These are phyloP conservation scores for Halophytophthora polymorphica DNA, from an alignment of 352 stramenopile species.

Conservation along the genomic window DNA sequence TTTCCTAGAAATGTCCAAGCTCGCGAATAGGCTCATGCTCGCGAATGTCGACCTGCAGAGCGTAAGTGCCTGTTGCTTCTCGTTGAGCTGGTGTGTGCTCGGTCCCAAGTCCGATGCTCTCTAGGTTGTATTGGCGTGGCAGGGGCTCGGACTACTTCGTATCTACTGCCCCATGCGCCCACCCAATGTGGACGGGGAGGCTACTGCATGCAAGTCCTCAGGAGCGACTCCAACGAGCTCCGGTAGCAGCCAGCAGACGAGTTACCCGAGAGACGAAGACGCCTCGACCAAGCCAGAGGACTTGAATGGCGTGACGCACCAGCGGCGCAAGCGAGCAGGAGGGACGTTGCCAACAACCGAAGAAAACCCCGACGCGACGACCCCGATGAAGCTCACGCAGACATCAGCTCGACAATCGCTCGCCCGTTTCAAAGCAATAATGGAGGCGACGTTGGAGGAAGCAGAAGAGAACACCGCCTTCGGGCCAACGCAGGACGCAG, in stretches of 20 bases:
- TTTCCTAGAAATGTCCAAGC: constrained; percentile 8
- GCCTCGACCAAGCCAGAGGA: too few species aligned
- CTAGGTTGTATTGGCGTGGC: constrained; percentile 26
- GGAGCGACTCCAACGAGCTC: too few species aligned
- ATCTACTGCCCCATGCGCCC: constrained; percentile 5
- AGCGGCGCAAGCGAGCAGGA: too few species aligned
- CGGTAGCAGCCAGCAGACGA: too few species aligned
- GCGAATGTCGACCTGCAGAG: constrained; percentile 17
- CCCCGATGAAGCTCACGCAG: constrained; percentile 16
- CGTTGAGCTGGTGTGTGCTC: background rate
- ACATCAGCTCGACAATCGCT: constrained; percentile 30
- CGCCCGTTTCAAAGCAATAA: constrained; percentile 32
- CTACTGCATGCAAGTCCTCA: background rate
- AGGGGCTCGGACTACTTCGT: constrained; percentile 19
- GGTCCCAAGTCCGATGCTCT: background rate
- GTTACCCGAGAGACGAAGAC: too few species aligned
- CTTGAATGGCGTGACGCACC: too few species aligned
- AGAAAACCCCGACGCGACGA: too few species aligned
- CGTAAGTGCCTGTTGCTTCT: constrained; percentile 6
- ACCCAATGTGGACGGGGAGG: constrained; percentile 6
- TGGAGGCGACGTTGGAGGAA: constrained; percentile 17
- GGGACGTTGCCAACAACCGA: too few species aligned
- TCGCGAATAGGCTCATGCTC: constrained; percentile 16
- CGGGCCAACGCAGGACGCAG: background rate
- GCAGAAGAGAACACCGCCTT: constrained; percentile 2